A percentile compares a stretch with the other conserved stretches of the same genome.
Evolutionary conservation across 2,329 filamentous ascomycete genomes (phyloP).

Genomic region (Aspergillus niger): DNA sequence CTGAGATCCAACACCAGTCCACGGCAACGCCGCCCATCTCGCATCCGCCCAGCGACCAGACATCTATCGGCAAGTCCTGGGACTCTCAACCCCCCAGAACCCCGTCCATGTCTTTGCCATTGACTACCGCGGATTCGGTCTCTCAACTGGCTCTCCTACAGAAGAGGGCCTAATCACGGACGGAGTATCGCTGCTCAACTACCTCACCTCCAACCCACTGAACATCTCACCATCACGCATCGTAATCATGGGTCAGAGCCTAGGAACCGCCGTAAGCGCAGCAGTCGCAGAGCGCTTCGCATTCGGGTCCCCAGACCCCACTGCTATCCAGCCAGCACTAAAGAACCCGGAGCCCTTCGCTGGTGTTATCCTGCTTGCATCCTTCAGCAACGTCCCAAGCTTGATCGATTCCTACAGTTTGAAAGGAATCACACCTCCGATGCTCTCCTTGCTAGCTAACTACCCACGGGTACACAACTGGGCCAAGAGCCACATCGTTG

Average conservation of each 20-base stretch:
- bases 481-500: conserved; percentile 67
- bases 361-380: conserved; percentile 75
- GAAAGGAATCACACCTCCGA: conserved; percentile 70
- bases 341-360: conserved; percentile 65
- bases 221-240: conserved; percentile 70
- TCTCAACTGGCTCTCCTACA: conserved; percentile 75
- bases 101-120: conserved; percentile 78
- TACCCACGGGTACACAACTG: conserved; percentile 66
- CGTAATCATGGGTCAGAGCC: conserved; percentile 79
- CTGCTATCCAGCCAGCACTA: conserved; percentile 44
- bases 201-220: conserved; percentile 58
- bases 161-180: conserved; percentile 82
- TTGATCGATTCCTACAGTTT: conserved; percentile 78
- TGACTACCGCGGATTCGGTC: conserved; percentile 87
- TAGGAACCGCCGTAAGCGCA: conserved; percentile 81
- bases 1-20: conserved; percentile 29
- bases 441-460: conserved; percentile 71
- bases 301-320: conserved; percentile 39
- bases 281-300: conserved; percentile 73
- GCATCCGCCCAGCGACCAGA: conserved; percentile 75
- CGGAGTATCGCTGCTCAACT: conserved; percentile 71
- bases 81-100: conserved; percentile 64
- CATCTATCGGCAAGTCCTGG: conserved; percentile 75
- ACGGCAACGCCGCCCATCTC: conserved; percentile 79
- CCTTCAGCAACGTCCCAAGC: conserved; percentile 72